These are phyloP conservation scores for Ustilago esculenta DNA, from an alignment of 1,284 basidiomycete genomes.

Conservation along the genomic window DNA sequence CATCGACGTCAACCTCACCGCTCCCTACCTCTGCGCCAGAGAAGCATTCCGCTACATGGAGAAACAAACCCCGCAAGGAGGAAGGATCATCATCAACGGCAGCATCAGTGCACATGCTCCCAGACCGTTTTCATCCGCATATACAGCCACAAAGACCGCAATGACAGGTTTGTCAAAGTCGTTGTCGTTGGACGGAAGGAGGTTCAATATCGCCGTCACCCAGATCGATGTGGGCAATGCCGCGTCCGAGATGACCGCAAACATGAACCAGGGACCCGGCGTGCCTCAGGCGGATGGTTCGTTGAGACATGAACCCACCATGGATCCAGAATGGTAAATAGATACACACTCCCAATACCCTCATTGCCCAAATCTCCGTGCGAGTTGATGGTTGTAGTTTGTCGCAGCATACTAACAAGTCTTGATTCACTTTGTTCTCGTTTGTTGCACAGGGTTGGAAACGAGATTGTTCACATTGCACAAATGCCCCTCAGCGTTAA, in stretches of 20 bases:
- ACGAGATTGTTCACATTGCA: slow-evolving; percentile 51
- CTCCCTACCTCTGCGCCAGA: slow-evolving; percentile 50
- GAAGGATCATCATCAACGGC: slow-evolving; percentile 59
- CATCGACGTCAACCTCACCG: slow-evolving; percentile 55
- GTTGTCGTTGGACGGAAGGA: slow-evolving; percentile 51
- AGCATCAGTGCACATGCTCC: slow-evolving; percentile 53
- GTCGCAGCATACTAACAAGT: no score
- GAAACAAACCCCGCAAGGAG: slow-evolving; percentile 47
- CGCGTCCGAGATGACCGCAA: slow-evolving; percentile 51
- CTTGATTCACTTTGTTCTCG: no score
- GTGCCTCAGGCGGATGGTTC: slow-evolving; percentile 51
- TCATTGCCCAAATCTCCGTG: not conserved
- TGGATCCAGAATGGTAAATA: slow-evolving; percentile 44
- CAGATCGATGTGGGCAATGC: slow-evolving; percentile 60
- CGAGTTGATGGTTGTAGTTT: not conserved
- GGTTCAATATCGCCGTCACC: slow-evolving; percentile 50
- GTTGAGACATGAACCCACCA: slow-evolving; percentile 46
- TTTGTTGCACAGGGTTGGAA: slow-evolving; percentile 30
- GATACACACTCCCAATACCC: no score
- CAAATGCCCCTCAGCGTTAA: slow-evolving; percentile 56
- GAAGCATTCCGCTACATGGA: slow-evolving; percentile 58
- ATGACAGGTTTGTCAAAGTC: slow-evolving; percentile 55
- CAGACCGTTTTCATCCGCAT: slow-evolving; percentile 35
- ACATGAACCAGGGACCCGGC: slow-evolving; percentile 49
- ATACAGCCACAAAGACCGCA: slow-evolving; percentile 58